Evolutionary conservation across 2,329 filamentous ascomycete species (phyloP).

Genomic region (Amauroascus verrucosus): DNA sequence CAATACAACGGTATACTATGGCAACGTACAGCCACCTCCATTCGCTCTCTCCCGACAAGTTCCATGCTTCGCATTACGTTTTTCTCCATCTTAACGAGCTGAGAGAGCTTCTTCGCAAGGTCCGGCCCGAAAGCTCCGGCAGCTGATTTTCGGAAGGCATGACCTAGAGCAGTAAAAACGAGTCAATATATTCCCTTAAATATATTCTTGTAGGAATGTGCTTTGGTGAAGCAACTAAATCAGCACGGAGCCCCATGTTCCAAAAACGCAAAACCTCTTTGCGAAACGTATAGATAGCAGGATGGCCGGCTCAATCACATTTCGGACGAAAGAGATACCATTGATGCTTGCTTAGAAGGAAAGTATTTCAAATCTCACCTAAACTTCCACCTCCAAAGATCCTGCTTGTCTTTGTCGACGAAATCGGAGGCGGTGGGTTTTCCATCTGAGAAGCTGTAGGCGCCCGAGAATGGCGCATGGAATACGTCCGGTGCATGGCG

Average conservation of each 20-base stretch:
- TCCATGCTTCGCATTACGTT: constrained; percentile 99
- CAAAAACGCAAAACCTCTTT: no score
- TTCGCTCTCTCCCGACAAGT: constrained; percentile 84
- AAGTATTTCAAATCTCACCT: constrained; percentile 48
- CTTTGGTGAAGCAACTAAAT: no score
- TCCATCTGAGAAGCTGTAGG: constrained; percentile 85
- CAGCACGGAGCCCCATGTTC: no score
- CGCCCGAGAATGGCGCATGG: constrained; percentile 93
- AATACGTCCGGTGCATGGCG: constrained; percentile 94
- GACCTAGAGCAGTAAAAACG: constrained; percentile 38
- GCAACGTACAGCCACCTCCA: constrained; percentile 85
- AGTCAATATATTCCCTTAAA: background rate
- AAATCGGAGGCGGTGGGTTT: constrained; percentile 86
- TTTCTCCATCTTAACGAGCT: constrained; percentile 99
- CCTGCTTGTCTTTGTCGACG: constrained; percentile 79
- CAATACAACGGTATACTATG: background rate
- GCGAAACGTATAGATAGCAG: background rate
- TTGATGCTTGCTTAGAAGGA: background rate
- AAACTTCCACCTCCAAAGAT: constrained; percentile 80
- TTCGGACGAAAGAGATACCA: background rate
- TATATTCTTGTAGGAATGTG: background rate
- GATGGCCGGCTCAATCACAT: background rate
- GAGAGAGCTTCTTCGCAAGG: constrained; percentile 91
- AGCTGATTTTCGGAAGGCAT: constrained; percentile 48
- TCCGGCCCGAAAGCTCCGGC: constrained; percentile 58